A percentile compares a stretch with the other conserved stretches of the same genome.
Evolutionary conservation across 208 protist species (phyloP).

Genomic region (Crithidia fasciculata): DNA sequence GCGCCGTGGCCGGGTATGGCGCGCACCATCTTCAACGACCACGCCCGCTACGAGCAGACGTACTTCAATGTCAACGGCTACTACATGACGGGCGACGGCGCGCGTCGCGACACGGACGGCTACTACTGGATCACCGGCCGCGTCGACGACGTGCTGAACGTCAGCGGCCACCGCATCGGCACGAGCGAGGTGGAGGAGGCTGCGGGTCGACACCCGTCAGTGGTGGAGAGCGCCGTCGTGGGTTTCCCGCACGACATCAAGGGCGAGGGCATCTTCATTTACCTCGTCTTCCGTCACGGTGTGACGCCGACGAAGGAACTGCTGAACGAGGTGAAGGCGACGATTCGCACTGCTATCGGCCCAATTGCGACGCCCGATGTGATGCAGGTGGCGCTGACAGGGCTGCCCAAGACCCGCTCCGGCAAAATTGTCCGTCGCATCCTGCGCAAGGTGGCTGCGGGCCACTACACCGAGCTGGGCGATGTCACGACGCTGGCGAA

Average conservation of each 20-base stretch:
- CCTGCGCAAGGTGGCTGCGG: slow-evolving; percentile 96
- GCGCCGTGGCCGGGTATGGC: slow-evolving; percentile 94
- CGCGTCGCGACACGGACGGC: slow-evolving; percentile 94
- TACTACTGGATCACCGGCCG: slow-evolving; percentile 98
- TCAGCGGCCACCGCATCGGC: slow-evolving; percentile 96
- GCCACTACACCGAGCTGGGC: slow-evolving; percentile 78
- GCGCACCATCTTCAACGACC: slow-evolving; percentile 91
- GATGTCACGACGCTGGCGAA: slow-evolving; percentile 94
- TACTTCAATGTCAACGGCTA: slow-evolving; percentile 94
- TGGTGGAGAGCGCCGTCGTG: slow-evolving; percentile 96
- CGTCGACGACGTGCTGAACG: slow-evolving; percentile 98
- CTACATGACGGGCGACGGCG: slow-evolving; percentile 97
- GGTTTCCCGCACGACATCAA: slow-evolving; percentile 94
- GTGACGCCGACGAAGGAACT: slow-evolving; percentile 61
- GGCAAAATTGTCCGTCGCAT: slow-evolving; percentile 99
- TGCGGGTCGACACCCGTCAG: slow-evolving; percentile 76
- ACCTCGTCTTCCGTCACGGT: slow-evolving; percentile 87
- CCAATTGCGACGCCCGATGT: slow-evolving; percentile 95
- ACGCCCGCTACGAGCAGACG: slow-evolving; percentile 89
- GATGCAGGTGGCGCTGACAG: slow-evolving; percentile 69
- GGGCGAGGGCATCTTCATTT: slow-evolving; percentile 95
- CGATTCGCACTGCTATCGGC: slow-evolving; percentile 93
- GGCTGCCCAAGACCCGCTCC: slow-evolving; percentile 97
- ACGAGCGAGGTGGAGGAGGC: slow-evolving; percentile 96
- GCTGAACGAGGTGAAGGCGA: slow-evolving; percentile 63